Conservation (phyloP, 106 monocot species). For the Dendrobium officinale region DNA sequence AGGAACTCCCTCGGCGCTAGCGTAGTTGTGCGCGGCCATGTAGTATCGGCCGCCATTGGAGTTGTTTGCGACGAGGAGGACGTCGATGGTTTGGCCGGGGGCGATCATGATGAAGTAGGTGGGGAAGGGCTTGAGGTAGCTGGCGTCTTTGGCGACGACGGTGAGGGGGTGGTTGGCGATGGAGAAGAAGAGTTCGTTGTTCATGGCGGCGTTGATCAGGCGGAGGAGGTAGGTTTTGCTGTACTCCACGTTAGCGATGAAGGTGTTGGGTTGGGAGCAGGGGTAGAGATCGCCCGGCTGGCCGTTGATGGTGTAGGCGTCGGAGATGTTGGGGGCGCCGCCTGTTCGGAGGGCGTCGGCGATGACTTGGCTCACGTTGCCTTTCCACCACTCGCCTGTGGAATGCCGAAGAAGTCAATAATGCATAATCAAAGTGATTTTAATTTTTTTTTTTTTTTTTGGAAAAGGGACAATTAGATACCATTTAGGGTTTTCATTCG, state of each 20-base stretch:
- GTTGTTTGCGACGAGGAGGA: conserved; percentile 14
- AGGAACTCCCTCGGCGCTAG: conserved; percentile 9
- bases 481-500: too few relatives aligned
- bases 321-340: conserved; percentile 30
- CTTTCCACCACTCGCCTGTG: conserved; percentile 46
- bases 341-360: conserved; percentile 24
- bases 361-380: conserved; percentile 27
- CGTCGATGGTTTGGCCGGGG: conserved; percentile 24
- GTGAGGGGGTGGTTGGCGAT: conserved; percentile 23
- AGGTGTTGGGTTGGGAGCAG: conserved; percentile 29
- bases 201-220: conserved; percentile 22
- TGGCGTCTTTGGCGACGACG: conserved; percentile 23
- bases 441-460: too few relatives aligned
- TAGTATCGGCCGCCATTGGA: conserved; percentile 17
- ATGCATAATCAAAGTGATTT: too few relatives aligned
- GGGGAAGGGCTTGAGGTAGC: conserved; percentile 25
- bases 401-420: too few relatives aligned
- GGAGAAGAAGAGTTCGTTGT: conserved; percentile 28
- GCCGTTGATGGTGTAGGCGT: conserved; percentile 46
- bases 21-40: conserved; percentile 13
- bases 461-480: too few relatives aligned
- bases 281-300: conserved; percentile 39
- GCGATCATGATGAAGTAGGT: conserved; percentile 16
- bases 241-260: conserved; percentile 33
- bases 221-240: conserved; percentile 23